phyloP scores from a whole-genome alignment of 371 early-diverging fungal genomes.

The Mortierella sp. region DNA sequence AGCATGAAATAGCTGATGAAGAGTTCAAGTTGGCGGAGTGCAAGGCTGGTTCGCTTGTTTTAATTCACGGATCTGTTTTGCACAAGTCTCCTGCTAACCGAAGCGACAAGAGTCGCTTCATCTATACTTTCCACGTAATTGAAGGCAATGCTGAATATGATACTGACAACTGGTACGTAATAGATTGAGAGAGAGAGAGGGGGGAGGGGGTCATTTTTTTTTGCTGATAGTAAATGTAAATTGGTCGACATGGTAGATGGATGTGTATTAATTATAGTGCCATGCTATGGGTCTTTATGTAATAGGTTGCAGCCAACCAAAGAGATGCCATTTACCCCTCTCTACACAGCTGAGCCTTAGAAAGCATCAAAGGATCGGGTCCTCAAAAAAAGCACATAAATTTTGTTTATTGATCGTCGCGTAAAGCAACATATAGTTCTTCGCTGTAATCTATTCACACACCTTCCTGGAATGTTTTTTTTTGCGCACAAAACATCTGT shows the following conservation, averaged over 20 bases:
- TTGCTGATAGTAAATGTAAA: neutral
- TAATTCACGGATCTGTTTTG: slow-evolving; percentile 92
- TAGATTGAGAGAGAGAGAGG: too few relatives aligned
- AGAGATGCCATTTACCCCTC: slow-evolving; percentile 53
- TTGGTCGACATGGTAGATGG: neutral
- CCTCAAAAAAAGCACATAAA: too few relatives aligned
- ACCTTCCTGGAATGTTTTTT: too few relatives aligned
- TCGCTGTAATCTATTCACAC: too few relatives aligned
- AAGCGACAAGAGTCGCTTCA: slow-evolving; percentile 84
- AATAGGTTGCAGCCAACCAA: slow-evolving; percentile 55
- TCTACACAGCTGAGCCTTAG: slow-evolving; percentile 43
- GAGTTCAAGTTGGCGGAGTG: slow-evolving; percentile 27
- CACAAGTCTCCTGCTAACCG: slow-evolving; percentile 87
- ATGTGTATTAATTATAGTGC: neutral
- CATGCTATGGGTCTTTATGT: neutral
- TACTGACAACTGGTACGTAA: slow-evolving; percentile 74
- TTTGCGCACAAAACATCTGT: too few relatives aligned
- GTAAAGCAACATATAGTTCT: too few relatives aligned
- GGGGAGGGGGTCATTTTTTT: neutral
- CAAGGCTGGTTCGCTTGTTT: slow-evolving; percentile 78
- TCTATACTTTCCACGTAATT: slow-evolving; percentile 95
- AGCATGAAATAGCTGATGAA: slow-evolving; percentile 51
- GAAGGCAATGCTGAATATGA: slow-evolving; percentile 81
- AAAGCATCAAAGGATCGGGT: too few relatives aligned
- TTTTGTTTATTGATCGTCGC: too few relatives aligned